phyloP scores from a whole-genome alignment of 2,329 filamentous ascomycete species.

The Fusarium avenaceum region DNA sequence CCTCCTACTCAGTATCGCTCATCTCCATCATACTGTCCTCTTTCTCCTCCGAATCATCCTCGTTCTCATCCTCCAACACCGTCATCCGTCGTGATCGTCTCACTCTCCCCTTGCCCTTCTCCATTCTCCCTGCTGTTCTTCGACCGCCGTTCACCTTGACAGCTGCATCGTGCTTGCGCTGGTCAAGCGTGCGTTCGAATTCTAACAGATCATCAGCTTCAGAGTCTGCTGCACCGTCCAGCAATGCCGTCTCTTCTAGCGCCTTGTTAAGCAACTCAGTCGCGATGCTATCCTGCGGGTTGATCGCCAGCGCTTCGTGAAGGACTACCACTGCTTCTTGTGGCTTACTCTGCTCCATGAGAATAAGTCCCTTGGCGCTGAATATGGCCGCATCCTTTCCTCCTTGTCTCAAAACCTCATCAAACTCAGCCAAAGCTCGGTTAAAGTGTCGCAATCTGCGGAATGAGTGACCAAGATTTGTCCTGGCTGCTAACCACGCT shows the following conservation, averaged over 20 bases:
- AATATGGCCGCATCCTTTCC: slow-evolving; percentile 85
- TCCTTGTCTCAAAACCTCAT: slow-evolving; percentile 86
- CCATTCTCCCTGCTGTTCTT: slow-evolving; percentile 45
- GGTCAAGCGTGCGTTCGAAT: slow-evolving; percentile 67
- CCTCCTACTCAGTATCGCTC: slow-evolving; percentile 64
- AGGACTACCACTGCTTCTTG: slow-evolving; percentile 85
- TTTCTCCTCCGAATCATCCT: slow-evolving; percentile 52
- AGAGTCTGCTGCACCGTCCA: slow-evolving; percentile 61
- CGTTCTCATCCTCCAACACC: slow-evolving; percentile 52
- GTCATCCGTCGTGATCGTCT: slow-evolving; percentile 52
- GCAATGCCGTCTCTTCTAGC: slow-evolving; percentile 70
- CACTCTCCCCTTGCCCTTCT: slow-evolving; percentile 63
- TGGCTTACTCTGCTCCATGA: slow-evolving; percentile 80
- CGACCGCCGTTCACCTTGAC: slow-evolving; percentile 54
- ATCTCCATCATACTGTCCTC: slow-evolving; percentile 68
- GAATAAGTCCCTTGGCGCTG: slow-evolving; percentile 84
- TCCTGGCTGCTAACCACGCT: slow-evolving; percentile 85
- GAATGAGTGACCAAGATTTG: slow-evolving; percentile 91
- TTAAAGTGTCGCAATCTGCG: slow-evolving; percentile 77
- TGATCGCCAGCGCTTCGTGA: slow-evolving; percentile 85
- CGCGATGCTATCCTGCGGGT: slow-evolving; percentile 83
- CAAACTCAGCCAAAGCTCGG: slow-evolving; percentile 83
- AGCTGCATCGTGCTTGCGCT: slow-evolving; percentile 61
- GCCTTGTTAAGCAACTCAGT: slow-evolving; percentile 83
- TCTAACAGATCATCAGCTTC: slow-evolving; percentile 61